A percentile compares a stretch with the other conserved stretches of the same genome.
phyloP scores from a whole-genome alignment of 2,329 filamentous ascomycete species.

The Nigrospora oryzae region DNA sequence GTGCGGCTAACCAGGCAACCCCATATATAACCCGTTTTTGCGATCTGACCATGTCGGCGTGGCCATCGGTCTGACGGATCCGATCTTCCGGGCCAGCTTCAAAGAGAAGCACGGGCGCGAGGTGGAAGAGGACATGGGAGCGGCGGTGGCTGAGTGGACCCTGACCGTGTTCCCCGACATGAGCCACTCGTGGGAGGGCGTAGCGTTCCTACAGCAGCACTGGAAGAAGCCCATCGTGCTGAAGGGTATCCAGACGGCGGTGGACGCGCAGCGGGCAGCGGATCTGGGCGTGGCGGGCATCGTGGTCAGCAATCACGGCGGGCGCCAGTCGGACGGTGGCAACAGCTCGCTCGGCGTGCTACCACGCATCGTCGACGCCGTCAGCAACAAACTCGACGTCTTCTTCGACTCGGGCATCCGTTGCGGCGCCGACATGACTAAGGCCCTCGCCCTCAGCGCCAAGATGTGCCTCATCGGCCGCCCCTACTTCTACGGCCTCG shows the following conservation, averaged over 20 bases:
- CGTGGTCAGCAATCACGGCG: constrained; percentile 51
- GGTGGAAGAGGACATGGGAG: constrained; percentile 12
- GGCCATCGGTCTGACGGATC: constrained; percentile 16
- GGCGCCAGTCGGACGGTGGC: constrained; percentile 47
- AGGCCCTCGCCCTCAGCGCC: constrained; percentile 48
- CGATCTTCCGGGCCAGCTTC: constrained; percentile 15
- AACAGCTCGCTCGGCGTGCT: constrained; percentile 47
- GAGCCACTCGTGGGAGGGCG: constrained; percentile 15
- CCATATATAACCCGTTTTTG: constrained; percentile 17
- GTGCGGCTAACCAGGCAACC: not conserved
- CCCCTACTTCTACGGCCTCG: constrained; percentile 41
- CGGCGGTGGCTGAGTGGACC: constrained; percentile 15
- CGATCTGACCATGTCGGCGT: constrained; percentile 16
- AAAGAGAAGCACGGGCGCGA: constrained; percentile 9
- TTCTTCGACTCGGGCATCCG: constrained; percentile 54
- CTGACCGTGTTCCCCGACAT: constrained; percentile 15
- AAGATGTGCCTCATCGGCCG: constrained; percentile 50
- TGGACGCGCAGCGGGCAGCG: constrained; percentile 14
- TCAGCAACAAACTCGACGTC: constrained; percentile 49
- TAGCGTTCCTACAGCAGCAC: constrained; percentile 13
- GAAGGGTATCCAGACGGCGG: constrained; percentile 23
- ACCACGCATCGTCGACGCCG: constrained; percentile 52
- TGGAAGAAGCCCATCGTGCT: constrained; percentile 21
- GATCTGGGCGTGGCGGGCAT: constrained; percentile 23
- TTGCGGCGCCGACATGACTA: constrained; percentile 51